Conservation (phyloP, 176 grass and related monocot genomes). For the Secale cereale region DNA sequence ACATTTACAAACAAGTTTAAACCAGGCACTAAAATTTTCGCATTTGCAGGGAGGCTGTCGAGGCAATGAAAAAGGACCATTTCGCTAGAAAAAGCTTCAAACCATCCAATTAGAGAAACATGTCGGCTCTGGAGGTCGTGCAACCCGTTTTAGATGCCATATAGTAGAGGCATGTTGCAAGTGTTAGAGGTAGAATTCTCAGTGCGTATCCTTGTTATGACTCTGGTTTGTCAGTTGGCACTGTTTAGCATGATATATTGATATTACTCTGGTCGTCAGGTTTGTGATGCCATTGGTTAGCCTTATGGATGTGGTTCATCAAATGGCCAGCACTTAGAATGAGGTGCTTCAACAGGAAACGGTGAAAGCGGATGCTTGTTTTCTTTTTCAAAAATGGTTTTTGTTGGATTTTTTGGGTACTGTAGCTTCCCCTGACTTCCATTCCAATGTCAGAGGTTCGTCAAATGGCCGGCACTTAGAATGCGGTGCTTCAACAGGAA, state of each 20-base stretch:
- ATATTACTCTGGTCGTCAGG: background rate
- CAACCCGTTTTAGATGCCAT: background rate
- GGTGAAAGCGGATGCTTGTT: no score
- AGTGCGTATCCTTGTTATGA: background rate
- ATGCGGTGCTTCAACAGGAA: no score
- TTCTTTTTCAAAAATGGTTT: no score
- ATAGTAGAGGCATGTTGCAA: background rate
- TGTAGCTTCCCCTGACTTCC: no score
- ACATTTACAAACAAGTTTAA: background rate
- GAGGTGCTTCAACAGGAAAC: no score
- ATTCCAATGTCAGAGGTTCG: no score
- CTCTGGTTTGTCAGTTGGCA: background rate
- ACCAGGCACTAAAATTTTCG: background rate
- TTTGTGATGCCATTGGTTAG: background rate
- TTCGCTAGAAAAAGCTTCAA: constrained; percentile 5
- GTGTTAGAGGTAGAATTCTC: background rate
- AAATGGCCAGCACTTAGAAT: background rate
- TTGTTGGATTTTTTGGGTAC: no score
- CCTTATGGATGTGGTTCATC: background rate
- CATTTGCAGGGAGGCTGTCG: constrained; percentile 18
- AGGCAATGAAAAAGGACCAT: constrained; percentile 12
- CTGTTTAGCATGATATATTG: background rate
- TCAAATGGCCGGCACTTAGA: no score
- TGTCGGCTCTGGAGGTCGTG: background rate
- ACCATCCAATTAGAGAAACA: background rate